Evolutionary conservation across 257 asterid genomes (phyloP), one percentile per base, ranked within the genome.

Genomic region (Solanum paucissectum): DNA sequence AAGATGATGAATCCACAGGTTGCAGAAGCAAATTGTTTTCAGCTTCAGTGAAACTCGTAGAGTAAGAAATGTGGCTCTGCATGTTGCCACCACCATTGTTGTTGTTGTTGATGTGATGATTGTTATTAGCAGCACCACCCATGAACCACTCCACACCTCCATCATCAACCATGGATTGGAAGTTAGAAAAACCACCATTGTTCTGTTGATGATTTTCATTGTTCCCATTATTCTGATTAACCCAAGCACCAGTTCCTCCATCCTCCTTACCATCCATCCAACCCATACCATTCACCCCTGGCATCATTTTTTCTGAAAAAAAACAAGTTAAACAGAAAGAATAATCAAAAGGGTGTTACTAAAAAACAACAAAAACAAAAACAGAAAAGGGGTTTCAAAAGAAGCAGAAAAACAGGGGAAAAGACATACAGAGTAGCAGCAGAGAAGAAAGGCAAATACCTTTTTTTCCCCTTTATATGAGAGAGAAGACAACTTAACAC

Each of bases 131-230:
- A 58, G 12, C 66, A 58, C 66, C 66, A 21, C 69, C 69, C 62
- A 93, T 60, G 20, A 90, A 95, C 99, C 98, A 95, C 8, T 93
- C 97, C 23, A 92, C 98, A 23, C 88, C 94, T 76, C 90, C 95
- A 27, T 90, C 95, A 58, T 93, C 98, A 33, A 95, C 94, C 94
- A 97, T 95, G 87, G 98, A 93, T 77, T 93, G 95, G 90, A 97
- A 94, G 3, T 94, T 88, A 55, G 64, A 2, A 55, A 55, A 55
- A 18, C 64, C 11, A 32, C 42, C 25, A 23, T 27, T 27, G 20
- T 69, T 69, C 9, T 71, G 21, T 9, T 73, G 81, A 37, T 75
- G 86, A 38, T 37, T 49, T 38, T 71, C 86, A 38, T 25, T 88
- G 52, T 25, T 68, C 11, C 23, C 37, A 7, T 68, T 86, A 32